Evolutionary conservation across 805 yeast genomes (phyloP).

Genomic region (Candida parachauliodes): DNA sequence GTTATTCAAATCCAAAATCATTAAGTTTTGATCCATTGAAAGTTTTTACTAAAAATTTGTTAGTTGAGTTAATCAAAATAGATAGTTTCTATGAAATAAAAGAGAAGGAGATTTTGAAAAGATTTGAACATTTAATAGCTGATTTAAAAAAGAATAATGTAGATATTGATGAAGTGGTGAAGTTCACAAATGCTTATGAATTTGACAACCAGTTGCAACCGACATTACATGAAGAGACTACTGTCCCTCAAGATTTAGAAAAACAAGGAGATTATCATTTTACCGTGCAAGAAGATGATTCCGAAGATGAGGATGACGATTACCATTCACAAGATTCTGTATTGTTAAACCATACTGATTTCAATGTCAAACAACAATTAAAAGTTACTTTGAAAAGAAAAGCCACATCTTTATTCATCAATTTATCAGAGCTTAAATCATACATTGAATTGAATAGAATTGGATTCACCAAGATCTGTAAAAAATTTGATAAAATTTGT

Average conservation of each 20-base stretch:
- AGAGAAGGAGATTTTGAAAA: conserved; percentile 44
- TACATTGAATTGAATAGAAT: conserved; percentile 80
- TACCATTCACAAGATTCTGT: conserved; percentile 40
- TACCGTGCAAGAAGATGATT: conserved; percentile 17
- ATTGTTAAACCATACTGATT: conserved; percentile 45
- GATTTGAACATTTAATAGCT: conserved; percentile 42
- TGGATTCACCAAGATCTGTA: conserved; percentile 85
- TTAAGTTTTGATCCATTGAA: conserved; percentile 25
- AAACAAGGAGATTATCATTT: conserved; percentile 33
- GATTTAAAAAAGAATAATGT: conserved; percentile 40
- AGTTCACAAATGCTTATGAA: conserved; percentile 23
- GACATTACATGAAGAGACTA: conserved; percentile 5
- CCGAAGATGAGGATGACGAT: conserved; percentile 25
- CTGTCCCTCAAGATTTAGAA: conserved; percentile 14
- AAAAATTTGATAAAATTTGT: conserved; percentile 86
- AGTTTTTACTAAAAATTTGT: conserved; percentile 44
- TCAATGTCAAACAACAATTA: conserved; percentile 47
- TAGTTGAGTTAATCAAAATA: conserved; percentile 48
- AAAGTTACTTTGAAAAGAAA: conserved; percentile 66
- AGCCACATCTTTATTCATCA: conserved; percentile 62
- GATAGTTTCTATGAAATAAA: conserved; percentile 48
- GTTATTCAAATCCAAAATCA: conserved; percentile 10
- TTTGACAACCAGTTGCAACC: conserved; percentile 7
- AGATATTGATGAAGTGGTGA: conserved; percentile 23
- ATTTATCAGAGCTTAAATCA: conserved; percentile 77